Percentiles rank a stretch among this genome's conserved stretches.
phyloP scores from a whole-genome alignment of 2,329 filamentous ascomycete genomes.

The Diaporthe sp. region DNA sequence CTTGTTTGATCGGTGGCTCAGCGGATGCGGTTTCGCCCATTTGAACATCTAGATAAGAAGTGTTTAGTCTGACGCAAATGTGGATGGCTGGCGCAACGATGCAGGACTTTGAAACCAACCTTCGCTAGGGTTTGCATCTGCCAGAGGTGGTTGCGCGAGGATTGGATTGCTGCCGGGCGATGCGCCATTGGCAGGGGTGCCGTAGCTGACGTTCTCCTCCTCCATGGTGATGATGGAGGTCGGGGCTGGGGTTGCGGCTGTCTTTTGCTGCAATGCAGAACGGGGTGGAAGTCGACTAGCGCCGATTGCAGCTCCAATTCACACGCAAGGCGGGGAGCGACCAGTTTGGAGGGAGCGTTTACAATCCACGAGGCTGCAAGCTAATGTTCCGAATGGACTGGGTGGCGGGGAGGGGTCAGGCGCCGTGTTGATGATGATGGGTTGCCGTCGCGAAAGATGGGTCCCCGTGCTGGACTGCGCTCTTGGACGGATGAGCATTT shows the following conservation, averaged over 20 bases:
- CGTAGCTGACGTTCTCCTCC: slow-evolving; percentile 68
- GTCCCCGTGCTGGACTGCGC: slow-evolving; percentile 36
- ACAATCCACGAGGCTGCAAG: slow-evolving; percentile 13
- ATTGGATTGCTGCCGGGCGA: slow-evolving; percentile 70
- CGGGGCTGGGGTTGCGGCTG: slow-evolving; percentile 39
- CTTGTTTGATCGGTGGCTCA: slow-evolving; percentile 70
- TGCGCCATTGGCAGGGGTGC: slow-evolving; percentile 68
- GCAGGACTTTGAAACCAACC: slow-evolving; percentile 54
- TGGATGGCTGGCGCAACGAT: not conserved
- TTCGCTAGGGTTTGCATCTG: slow-evolving; percentile 59
- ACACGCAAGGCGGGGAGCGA: slow-evolving; percentile 9
- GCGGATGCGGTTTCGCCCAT: slow-evolving; percentile 68
- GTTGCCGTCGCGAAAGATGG: slow-evolving; percentile 40
- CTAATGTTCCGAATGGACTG: not conserved
- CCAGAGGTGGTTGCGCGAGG: slow-evolving; percentile 67
- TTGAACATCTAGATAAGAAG: slow-evolving; percentile 65
- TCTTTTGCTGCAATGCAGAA: slow-evolving; percentile 22
- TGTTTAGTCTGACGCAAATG: not conserved
- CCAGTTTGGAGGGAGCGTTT: not conserved
- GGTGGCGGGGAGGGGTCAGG: slow-evolving; percentile 25
- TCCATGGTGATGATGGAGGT: slow-evolving; percentile 64
- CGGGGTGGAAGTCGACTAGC: not conserved
- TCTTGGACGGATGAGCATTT: slow-evolving; percentile 31
- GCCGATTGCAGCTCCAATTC: slow-evolving; percentile 38
- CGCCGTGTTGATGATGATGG: slow-evolving; percentile 32